Conservation (phyloP, 164 flowering plant genomes). For the Annona cherimola region DNA sequence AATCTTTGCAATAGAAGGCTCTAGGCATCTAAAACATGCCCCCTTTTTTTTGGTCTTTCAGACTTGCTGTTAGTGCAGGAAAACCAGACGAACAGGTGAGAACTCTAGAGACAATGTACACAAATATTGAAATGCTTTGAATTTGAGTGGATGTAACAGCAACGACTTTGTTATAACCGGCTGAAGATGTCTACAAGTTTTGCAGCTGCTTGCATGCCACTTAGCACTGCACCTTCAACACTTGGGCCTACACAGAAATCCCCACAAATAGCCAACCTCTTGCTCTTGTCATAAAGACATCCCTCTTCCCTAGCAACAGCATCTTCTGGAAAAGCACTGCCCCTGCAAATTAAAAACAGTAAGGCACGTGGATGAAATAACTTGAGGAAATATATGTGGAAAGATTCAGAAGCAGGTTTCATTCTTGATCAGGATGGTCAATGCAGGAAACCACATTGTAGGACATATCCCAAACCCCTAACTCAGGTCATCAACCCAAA, state of each 20-base stretch:
- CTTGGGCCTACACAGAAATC: conserved; percentile 80
- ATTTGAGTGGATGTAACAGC: no score
- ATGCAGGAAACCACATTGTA: background rate
- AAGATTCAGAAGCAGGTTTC: background rate
- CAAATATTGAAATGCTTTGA: no score
- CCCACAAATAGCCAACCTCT: conserved; percentile 70
- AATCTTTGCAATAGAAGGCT: no score
- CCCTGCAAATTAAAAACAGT: conserved; percentile 36
- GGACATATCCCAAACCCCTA: background rate
- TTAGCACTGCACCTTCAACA: conserved; percentile 77
- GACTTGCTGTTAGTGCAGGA: no score
- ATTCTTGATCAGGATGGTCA: background rate
- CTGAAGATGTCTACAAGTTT: conserved; percentile 29
- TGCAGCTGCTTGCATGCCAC: conserved; percentile 67
- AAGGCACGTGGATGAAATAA: background rate
- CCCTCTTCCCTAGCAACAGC: conserved; percentile 58
- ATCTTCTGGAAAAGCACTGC: conserved; percentile 69
- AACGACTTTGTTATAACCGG: background rate
- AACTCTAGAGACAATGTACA: no score
- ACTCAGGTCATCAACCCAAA: background rate
- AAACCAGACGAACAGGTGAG: no score
- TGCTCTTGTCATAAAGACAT: conserved; percentile 54
- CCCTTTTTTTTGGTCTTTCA: no score
- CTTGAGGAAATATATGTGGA: background rate
- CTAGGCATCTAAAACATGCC: no score